Evolutionary conservation across 2,329 filamentous ascomycete species (phyloP), one percentile per base, ranked within the genome.

Genomic region (Diplodia mutila): DNA sequence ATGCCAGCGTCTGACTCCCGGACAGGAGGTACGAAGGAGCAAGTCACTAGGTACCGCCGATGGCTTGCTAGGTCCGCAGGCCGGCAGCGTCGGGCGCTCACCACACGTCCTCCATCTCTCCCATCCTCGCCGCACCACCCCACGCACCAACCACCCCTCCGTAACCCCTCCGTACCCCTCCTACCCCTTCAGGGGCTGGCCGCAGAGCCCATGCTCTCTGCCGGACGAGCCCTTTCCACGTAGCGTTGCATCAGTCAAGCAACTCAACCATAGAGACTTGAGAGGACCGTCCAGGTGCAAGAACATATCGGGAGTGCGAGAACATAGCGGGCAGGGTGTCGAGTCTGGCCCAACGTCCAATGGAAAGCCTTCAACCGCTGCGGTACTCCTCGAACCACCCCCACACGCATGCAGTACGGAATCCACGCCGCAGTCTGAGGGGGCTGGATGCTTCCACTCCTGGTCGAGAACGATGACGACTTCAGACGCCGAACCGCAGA

Each of bases 11-110:
- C 18, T 5, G 42, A 7, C 42, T 16, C 14, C 59, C 27, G 14
- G 59, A 6, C 27, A 37, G 46, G 59, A 61, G 59, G 59, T 63
- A 52, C 46, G 46, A 11, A 39, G 12, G 29, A 51, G 59, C 42
- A 63, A 37, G 46, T 52, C 59, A 63, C 42, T 25, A 63, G 16
- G 46, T 27, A 23, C 27, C 59, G 59, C 59, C 34, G 59, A 51
- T 34, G 46, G 49, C 42, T 25, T 51, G 42, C 27, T 29, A 37
- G 42, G 27, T 21, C 46, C 14, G 46, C 59, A 29, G 42, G 7
- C 16, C 23, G 59, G 49, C 21, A 25, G 39, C 46, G 46, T 63
- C 59, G 42, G 32, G n/a, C n/a, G 9, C 27, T 63, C 42, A 37
- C n/a, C 59, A 49, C 5, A n/a, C 46, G 46, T 12, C n/a, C n/a